Conservation (phyloP, 495 filamentous ascomycete species). For the Neurospora sp. region DNA sequence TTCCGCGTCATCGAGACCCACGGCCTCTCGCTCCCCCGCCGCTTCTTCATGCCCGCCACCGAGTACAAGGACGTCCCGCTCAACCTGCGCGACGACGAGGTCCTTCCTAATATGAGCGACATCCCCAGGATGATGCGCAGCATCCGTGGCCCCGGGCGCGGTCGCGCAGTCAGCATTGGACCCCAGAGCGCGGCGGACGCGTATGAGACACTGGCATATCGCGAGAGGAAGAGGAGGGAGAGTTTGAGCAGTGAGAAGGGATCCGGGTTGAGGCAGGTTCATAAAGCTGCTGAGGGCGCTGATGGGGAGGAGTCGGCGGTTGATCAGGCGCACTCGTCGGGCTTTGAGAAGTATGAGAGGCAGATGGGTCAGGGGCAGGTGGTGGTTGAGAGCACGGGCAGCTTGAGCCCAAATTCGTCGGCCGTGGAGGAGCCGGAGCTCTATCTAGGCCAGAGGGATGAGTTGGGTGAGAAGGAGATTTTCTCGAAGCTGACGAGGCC, state of each 20-base stretch:
- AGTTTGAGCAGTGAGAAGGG: constrained; percentile 39
- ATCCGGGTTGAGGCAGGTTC: constrained; percentile 12
- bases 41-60: constrained; percentile 83
- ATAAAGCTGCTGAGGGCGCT: not conserved
- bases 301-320: constrained; percentile 7
- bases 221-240: constrained; percentile 70
- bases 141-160: constrained; percentile 65
- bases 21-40: constrained; percentile 68
- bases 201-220: constrained; percentile 90
- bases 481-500: constrained; percentile 79
- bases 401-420: not conserved
- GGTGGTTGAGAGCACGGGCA: constrained; percentile 38
- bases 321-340: constrained; percentile 13
- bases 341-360: constrained; percentile 20
- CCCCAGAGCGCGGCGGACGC: constrained; percentile 94
- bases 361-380: constrained; percentile 56
- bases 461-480: constrained; percentile 63
- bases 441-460: constrained; percentile 33
- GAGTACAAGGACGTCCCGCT: constrained; percentile 80
- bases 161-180: constrained; percentile 78
- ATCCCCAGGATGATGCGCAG: constrained; percentile 67
- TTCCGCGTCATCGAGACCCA: constrained; percentile 76
- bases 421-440: constrained; percentile 13
- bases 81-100: constrained; percentile 69
- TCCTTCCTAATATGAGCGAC: constrained; percentile 76